Evolutionary conservation across 2,329 filamentous ascomycete genomes (phyloP), one percentile per base, ranked within the genome.

Genomic region (Colletotrichum neosansevieriae): DNA sequence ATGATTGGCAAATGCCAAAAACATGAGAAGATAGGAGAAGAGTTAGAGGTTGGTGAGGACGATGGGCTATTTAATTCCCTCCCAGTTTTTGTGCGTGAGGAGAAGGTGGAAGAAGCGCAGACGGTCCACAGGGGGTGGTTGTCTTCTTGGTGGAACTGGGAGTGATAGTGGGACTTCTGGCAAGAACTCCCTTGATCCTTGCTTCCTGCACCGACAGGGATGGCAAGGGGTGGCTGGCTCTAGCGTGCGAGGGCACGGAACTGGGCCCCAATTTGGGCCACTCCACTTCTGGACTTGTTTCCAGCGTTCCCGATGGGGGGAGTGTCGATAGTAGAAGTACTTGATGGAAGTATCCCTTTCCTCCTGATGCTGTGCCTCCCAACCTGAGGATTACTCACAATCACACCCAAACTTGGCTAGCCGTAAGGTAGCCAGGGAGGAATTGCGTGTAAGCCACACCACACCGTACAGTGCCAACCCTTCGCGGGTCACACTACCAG

Each of bases 1-100:
- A 69, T 79, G 72, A 75, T 80, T 80, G 79, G 79, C 79, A 79
- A 71, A 70, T 71, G 79, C 79, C 79, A 80, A 79, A 74, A 75
- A 72, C 73, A 70, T 63, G 73, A 74, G 74, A 72, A 71, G 73
- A 70, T 61, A 73, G 74, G 70, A 70, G 69, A 71, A 58, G 2
- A 11, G 1, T 1, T 6, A 45, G 47, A 44, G 70, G 71, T 69
- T 63, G 61, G 70, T 64, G 72, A 69, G 74, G 71, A 77, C 72
- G 76, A 13, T 6, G 57, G 12, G 19, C 49, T 69, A 62, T 69
- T 69, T 69, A 69, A 69, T 69, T 65, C 24, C 42, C 60, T 58
- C 34, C 42, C 60, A 21, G 12, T 47, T 51, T 68, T 68, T 59
- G 65, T 68, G 65, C 65, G 65, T 21, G 65, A 64, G 34, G 65